Base-by-base conservation (phyloP, 768 basidiomycete genomes). In the Kwoniella mangroviensis region DNA sequence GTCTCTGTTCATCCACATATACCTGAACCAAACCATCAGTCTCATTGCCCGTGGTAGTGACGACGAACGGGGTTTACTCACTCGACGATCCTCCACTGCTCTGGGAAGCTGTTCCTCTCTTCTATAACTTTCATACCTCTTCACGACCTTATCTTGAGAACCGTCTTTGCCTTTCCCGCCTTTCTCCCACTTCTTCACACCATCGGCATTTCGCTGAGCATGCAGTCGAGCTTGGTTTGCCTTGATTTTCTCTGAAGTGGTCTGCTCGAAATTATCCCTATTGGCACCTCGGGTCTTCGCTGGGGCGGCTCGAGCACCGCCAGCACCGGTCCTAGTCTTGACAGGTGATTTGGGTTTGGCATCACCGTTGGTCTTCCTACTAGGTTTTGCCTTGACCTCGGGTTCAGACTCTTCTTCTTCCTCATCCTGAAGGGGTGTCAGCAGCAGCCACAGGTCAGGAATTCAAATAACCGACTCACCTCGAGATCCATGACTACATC, bases 71-170 rank as follows among this genome's bases (percentile, higher is more conserved):
- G 52, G 54, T 26, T 21, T 7, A 85, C 90, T 78, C 81, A 97
- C 94, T 82, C 91, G 87, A 58, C 94, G 82, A 70, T 86, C 87
- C 70, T 94, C 92, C 6, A 90, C 89, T 67, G 94, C 91, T n/a
- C 86, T 85, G 2, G 96, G 97, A 42, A 98, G 83, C 60, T 90
- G 95, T 15, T 87, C 92, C 79, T 99, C 96, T 42, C 95, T 91
- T 84, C 94, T 94, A 84, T 98, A 99, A 76, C 94, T 96, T 85
- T 93, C 93, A 85, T 96, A 98, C 71, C 90, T 89, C 82, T 95
- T 96, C 91, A 94, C 95, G 15, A 89, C 88, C 82, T 98, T 98
- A 45, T 92, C 93, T 78, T 94, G 90, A 75, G 92, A 93, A 15
- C 90, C 91, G 52, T 87, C 88, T 22, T 85, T 85, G 0, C 88